Evolutionary conservation across 345 rosid genomes (phyloP), one percentile per base, ranked within the genome.

Genomic region (Eutrema yunnanense): DNA sequence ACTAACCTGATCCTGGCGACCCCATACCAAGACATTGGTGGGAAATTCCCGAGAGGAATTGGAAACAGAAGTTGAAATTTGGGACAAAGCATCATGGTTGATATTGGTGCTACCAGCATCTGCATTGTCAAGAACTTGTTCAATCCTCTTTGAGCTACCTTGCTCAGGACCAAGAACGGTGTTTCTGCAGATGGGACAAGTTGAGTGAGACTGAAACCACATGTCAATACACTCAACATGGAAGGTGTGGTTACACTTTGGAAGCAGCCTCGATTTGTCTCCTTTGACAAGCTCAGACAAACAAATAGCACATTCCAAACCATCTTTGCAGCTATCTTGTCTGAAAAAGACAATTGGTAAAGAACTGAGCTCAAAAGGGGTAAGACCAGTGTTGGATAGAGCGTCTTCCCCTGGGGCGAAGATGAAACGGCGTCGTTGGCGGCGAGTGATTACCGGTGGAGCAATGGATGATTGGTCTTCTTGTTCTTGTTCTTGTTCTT

Each of bases 171-270:
- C 74, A 74, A 75, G 84, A 53, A 87, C 85, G 0, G 79, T 76
- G 66, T 87, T 85, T 72, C 96, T 66, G 65, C 99, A 96, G 59
- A 96, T 84, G 3, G 98, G 99, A 73, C 97, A 95, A 47, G 99
- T 92, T 1, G 88, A 81, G 48, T 92, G 97, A 33, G 97, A 88
- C 47, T 87, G 91, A 67, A 96, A 87, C 98, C 99, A 96, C 98
- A 90, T 90, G 63, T 96, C 98, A 48, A 92, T 92, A 69, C 98
- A 96, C 14, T 88, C 98, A 32, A 88, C 88, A 47, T 96, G 99
- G 72, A 96, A 96, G 3, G 92, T 84, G 7, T 96, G 99, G 57
- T 73, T 88, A 53, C 99, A 96, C 61, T 84, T 85, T 0, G 98
- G 94, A 43, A 96, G 80, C 58, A 83, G 58, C 76, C 97, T 87